These are phyloP conservation scores for Penicillium sp. DNA, from an alignment of 2,329 filamentous ascomycete species.

Conservation along the genomic window DNA sequence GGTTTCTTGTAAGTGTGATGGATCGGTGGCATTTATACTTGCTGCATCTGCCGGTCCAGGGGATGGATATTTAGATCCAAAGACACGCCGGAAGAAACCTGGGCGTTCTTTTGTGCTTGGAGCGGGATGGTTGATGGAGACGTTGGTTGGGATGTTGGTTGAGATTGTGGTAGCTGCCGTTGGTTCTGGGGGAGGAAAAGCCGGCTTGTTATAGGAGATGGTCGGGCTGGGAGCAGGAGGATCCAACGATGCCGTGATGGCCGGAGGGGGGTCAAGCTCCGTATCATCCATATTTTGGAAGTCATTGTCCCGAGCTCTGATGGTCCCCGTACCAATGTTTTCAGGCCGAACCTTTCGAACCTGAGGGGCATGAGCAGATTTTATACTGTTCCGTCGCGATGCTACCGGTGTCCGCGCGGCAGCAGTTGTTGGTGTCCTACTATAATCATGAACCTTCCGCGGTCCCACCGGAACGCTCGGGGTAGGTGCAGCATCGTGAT, in stretches of 20 bases:
- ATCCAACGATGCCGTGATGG: constrained; percentile 48
- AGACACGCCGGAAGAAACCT: constrained; percentile 92
- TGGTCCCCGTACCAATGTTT: constrained; percentile 39
- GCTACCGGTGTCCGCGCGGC: constrained; percentile 35
- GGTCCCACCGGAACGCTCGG: constrained; percentile 82
- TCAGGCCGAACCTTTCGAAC: constrained; percentile 40
- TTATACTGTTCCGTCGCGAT: constrained; percentile 45
- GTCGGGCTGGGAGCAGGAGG: constrained; percentile 55
- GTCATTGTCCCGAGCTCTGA: constrained; percentile 35
- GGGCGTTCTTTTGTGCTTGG: constrained; percentile 64
- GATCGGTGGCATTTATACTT: constrained; percentile 20
- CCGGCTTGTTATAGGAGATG: constrained; percentile 52
- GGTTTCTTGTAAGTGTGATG: constrained; percentile 25
- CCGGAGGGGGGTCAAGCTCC: constrained; percentile 39
- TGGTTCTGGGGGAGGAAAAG: constrained; percentile 42
- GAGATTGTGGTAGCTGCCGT: constrained; percentile 30
- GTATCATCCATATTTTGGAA: constrained; percentile 27
- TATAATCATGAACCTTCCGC: constrained; percentile 51
- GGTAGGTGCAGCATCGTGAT: constrained; percentile 77
- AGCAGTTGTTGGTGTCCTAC: constrained; percentile 22
- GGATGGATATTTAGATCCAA: constrained; percentile 66
- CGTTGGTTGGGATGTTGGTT: background rate
- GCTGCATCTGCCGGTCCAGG: constrained; percentile 22
- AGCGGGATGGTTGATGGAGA: background rate
- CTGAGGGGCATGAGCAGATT: constrained; percentile 42